Evolutionary conservation across 495 filamentous ascomycete genomes (phyloP), one percentile per base, ranked within the genome.

Genomic region (Xylaria sp.): DNA sequence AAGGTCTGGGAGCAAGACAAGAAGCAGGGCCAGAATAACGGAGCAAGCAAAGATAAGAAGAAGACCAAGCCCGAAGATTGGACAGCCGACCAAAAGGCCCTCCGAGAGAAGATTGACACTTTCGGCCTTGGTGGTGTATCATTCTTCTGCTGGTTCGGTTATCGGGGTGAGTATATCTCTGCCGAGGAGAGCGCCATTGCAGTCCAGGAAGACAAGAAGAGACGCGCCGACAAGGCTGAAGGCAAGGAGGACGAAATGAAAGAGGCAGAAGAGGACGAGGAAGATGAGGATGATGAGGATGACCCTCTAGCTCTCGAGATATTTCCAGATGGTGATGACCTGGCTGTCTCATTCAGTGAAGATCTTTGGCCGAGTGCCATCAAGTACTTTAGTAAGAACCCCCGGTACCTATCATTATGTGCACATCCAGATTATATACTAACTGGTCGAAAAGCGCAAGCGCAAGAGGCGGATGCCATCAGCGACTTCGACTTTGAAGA

Each of bases 81-180:
- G 73, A 82, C 79, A 14, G 79, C 86, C 40, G 86, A 88, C 67
- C 85, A 88, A 67, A 84, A 83, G 72, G 76, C 81, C 2, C 73
- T 89, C 66, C 83, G 83, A 78, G 80, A 83, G 61, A 81, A 86
- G 76, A 85, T 93, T 68, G 88, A 88, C 44, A 75, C 79, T 12
- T 86, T 81, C 55, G 85, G 87, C 41, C 85, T 90, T 50, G 86
- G 87, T 19, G 87, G 87, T 1, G 76, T 86, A 17, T 93, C 90
- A 82, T 97, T 98, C 85, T 98, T 97, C 79, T 86, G 89, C 48
- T 94, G 89, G 88, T 97, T 98, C 77, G 92, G 90, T 50, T 97
- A 87, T 84, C 85, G 88, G 43, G 89, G 92, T 31, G 80, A 85
- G 59, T 83, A 85, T 55, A 81, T 95, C 72, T 87, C 87, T 24